Percentiles rank a stretch among this genome's conserved stretches.
phyloP scores from a whole-genome alignment of 2,329 filamentous ascomycete species.

The Paecilomyces niveus region DNA sequence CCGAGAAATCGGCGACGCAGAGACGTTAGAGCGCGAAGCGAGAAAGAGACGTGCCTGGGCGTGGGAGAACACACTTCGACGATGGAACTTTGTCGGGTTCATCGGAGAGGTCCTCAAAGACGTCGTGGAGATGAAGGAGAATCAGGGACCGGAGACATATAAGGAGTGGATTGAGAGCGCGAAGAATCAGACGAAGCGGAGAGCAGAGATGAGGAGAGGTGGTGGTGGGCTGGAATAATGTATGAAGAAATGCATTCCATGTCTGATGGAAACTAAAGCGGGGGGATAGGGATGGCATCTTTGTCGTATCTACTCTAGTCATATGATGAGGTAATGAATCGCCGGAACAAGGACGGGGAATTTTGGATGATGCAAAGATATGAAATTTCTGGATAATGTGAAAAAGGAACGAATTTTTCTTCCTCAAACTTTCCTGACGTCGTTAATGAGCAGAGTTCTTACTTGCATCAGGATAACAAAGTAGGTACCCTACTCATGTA shows the following conservation, averaged over 20 bases:
- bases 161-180: conserved; percentile 74
- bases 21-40: conserved; percentile 71
- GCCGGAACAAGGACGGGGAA: background rate
- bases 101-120: conserved; percentile 83
- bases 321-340: background rate
- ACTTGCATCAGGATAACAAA: background rate
- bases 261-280: too few species aligned
- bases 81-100: conserved; percentile 96
- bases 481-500: background rate
- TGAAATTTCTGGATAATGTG: background rate
- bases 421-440: background rate
- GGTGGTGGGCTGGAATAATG: background rate
- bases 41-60: conserved; percentile 78
- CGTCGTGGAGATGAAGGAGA: conserved; percentile 68
- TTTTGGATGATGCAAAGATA: background rate
- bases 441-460: background rate
- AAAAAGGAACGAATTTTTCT: background rate
- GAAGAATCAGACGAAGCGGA: conserved; percentile 36
- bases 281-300: background rate
- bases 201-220: conserved; percentile 24
- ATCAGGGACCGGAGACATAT: conserved; percentile 59
- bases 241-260: too few species aligned
- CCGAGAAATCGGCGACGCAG: conserved; percentile 72
- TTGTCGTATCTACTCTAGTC: background rate
- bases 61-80: conserved; percentile 87